Percentiles rank a stretch among this genome's conserved stretches.
Evolutionary conservation across 208 protist genomes (phyloP).

Genomic region (Leptomonas pyrrhocoris): DNA sequence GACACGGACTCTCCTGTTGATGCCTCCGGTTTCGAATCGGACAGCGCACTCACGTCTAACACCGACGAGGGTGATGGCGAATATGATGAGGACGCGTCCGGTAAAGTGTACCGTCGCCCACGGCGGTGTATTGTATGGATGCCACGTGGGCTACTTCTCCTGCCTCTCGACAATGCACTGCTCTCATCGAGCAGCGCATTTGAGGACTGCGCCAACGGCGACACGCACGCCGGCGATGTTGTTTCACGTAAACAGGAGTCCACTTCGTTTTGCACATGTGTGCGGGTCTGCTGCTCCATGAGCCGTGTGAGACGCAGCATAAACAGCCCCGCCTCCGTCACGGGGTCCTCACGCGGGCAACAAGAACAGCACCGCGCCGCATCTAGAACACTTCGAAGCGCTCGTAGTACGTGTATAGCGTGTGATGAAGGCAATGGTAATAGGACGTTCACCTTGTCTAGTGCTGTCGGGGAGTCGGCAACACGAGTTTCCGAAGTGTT

Average conservation of each 20-base stretch:
- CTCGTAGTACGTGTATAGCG: neutral
- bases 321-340: conserved; percentile 30
- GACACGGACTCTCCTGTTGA: neutral
- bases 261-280: conserved; percentile 14
- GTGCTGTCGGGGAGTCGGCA: neutral
- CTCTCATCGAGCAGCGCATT: neutral
- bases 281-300: conserved; percentile 31
- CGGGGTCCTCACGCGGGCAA: conserved; percentile 7
- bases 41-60: neutral
- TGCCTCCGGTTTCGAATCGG: neutral
- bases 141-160: neutral
- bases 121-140: conserved; percentile 16
- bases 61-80: neutral
- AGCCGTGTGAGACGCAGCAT: conserved; percentile 41
- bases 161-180: neutral
- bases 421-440: neutral
- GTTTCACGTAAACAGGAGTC: neutral
- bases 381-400: conserved; percentile 8
- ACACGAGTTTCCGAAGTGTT: neutral
- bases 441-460: neutral
- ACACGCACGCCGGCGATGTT: neutral
- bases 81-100: conserved; percentile 11
- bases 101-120: conserved; percentile 23
- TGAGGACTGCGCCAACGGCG: neutral
- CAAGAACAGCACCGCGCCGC: neutral